These are phyloP conservation scores for Leccinum subtestaceum DNA, from an alignment of 768 basidiomycete species.

Conservation along the genomic window DNA sequence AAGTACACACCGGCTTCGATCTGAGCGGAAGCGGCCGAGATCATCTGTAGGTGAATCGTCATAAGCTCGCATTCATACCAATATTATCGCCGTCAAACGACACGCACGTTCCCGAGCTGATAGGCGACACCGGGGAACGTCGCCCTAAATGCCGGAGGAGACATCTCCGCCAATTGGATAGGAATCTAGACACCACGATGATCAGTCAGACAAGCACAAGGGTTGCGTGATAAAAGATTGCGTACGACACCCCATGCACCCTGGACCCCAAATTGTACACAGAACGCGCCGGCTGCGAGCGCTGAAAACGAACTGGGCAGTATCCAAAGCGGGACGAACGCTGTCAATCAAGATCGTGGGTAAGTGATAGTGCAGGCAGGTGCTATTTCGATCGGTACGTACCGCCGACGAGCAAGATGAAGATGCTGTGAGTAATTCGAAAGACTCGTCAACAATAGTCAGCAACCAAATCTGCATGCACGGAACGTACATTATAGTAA, in stretches of 20 bases:
- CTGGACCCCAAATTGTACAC: constrained; percentile 83
- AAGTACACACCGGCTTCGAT: constrained; percentile 64
- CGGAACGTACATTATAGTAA: constrained; percentile 58
- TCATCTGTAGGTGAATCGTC: constrained; percentile 39
- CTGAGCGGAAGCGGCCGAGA: constrained; percentile 72
- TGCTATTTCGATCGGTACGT: not conserved
- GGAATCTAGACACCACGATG: constrained; percentile 43
- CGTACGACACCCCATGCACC: constrained; percentile 87
- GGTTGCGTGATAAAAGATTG: not conserved
- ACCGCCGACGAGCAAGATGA: constrained; percentile 28
- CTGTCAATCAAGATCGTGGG: constrained; percentile 14
- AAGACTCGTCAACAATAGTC: not conserved
- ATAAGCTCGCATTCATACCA: not conserved
- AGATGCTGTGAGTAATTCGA: constrained; percentile 13
- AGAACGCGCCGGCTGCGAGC: constrained; percentile 84
- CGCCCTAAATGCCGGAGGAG: constrained; percentile 85
- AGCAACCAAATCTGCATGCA: not conserved
- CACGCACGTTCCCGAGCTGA: constrained; percentile 67
- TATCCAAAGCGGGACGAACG: constrained; percentile 81
- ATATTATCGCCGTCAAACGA: not conserved
- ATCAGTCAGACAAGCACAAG: not conserved
- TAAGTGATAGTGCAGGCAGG: not conserved
- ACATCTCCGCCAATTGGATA: constrained; percentile 80
- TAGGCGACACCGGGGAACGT: constrained; percentile 86
- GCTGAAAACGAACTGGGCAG: constrained; percentile 64